A percentile compares a stretch with the other conserved stretches of the same genome.
Conservation (phyloP, 2,329 filamentous ascomycete species). For the Clathrospora elynae region DNA sequence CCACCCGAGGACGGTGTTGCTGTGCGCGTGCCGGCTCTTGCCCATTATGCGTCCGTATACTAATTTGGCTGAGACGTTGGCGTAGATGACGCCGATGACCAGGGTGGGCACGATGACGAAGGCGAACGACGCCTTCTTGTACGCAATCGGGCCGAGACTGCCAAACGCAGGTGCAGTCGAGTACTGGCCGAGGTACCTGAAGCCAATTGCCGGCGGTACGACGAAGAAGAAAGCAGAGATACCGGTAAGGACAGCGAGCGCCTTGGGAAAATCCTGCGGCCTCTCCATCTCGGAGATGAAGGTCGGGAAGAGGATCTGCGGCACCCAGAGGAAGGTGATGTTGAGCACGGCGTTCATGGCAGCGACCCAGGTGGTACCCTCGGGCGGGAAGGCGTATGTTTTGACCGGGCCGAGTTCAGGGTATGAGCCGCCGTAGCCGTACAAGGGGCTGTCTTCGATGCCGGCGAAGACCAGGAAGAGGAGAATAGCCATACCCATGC, state of each 20-base stretch:
- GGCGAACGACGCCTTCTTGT: constrained; percentile 85
- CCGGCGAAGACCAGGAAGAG: constrained; percentile 81
- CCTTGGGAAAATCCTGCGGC: constrained; percentile 84
- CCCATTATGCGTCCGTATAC: constrained; percentile 87
- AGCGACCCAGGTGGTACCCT: constrained; percentile 76
- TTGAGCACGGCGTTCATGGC: constrained; percentile 90
- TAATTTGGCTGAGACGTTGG: constrained; percentile 85
- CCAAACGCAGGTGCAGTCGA: constrained; percentile 86
- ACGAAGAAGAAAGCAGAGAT: constrained; percentile 87
- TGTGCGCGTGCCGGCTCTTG: constrained; percentile 75
- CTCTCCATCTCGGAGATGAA: constrained; percentile 94
- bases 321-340: constrained; percentile 94
- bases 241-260: constrained; percentile 86
- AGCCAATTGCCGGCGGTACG: constrained; percentile 79
- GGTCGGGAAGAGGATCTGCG: constrained; percentile 87
- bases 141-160: constrained; percentile 71
- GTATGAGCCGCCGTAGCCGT: constrained; percentile 63
- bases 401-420: constrained; percentile 62
- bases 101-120: constrained; percentile 95
- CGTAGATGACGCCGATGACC: constrained; percentile 87
- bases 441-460: constrained; percentile 70
- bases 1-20: constrained; percentile 84
- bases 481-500: constrained; percentile 86
- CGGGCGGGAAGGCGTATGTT: constrained; percentile 69
- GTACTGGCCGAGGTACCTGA: constrained; percentile 85